Conservation (phyloP, 768 basidiomycete genomes). For the Suillus hirtellus region DNA sequence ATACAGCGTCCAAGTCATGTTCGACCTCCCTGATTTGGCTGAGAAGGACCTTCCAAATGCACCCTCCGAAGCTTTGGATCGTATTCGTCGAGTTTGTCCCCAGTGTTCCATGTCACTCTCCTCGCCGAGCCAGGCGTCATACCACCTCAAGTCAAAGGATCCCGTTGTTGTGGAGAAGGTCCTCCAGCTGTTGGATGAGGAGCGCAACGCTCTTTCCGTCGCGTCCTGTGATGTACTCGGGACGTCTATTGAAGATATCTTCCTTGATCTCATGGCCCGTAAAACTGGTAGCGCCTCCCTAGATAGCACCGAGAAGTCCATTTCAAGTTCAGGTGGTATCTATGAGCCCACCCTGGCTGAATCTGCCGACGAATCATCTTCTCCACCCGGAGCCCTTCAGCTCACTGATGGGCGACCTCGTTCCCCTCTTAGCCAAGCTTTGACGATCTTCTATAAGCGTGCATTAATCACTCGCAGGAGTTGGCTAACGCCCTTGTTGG, state of each 20-base stretch:
- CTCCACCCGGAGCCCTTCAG: constrained; percentile 29
- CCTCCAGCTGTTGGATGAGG: constrained; percentile 52
- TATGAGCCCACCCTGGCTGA: constrained; percentile 9
- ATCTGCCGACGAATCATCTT: constrained; percentile 3
- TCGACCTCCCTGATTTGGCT: constrained; percentile 36
- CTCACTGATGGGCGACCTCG: constrained; percentile 53
- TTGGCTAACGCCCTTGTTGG: constrained; percentile 65
- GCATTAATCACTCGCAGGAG: constrained; percentile 60
- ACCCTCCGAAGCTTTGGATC: constrained; percentile 37
- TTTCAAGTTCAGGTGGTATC: constrained; percentile 12
- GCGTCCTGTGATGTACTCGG: constrained; percentile 66
- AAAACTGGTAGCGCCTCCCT: constrained; percentile 14
- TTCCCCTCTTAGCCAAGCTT: constrained; percentile 62
- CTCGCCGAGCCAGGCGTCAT: constrained; percentile 47
- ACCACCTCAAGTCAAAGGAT: constrained; percentile 65
- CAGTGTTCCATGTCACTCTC: constrained; percentile 41
- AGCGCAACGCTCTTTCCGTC: constrained; percentile 40
- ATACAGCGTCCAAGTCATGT: constrained; percentile 61
- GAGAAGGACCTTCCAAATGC: constrained; percentile 21
- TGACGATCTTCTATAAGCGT: constrained; percentile 76
- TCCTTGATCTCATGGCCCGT: constrained; percentile 67
- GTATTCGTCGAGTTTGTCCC: constrained; percentile 48
- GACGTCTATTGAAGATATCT: constrained; percentile 81
- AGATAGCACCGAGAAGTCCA: constrained; percentile 31
- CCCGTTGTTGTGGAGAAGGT: constrained; percentile 52